Base-by-base conservation (phyloP, 768 basidiomycete genomes). In the Suillus alpinus region DNA sequence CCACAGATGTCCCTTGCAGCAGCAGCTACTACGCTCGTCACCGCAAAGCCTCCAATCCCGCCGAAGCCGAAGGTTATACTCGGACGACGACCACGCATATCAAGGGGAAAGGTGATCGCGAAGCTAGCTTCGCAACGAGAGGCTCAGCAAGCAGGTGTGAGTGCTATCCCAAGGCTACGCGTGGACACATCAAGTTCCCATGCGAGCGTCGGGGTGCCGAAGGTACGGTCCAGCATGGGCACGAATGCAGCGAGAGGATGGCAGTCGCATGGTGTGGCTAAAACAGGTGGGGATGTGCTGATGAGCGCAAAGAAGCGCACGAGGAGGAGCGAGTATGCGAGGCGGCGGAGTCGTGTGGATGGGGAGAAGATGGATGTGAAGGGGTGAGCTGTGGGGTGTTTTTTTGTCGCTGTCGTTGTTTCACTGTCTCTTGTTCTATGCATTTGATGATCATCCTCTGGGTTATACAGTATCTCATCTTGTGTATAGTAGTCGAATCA, bases 81-180 rank as follows among this genome's bases (percentile, higher is more conserved):
- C 31, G 78, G 81, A 9, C 83, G 88, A 59, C 87, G 85, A 69
- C 91, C 91, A 4, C 83, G 90, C 8, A 90, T 93, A 63, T 93
- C 91, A 46, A 83, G 92, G 41, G 90, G 89, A 31, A 88, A 86
- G 62, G 89, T 93, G 43, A 91, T 92, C 49, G 88, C 91, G 0
- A 84, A 81, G 65, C 76, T 92, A 39, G 88, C 87, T 1, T 88
- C 88, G 14, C 88, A 92, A 71, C 84, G 91, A 6, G 83, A 81
- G 14, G 71, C 70, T 10, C 73, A 68, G 60, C 65, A 74, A 7
- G 55, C 71, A 31, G 60, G 70, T 51, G 69, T 68, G 9, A 67
- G 64, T 9, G 59, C 61, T 16, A 26, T 39, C 1, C 43, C 49
- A 9, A 65, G 58, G 46, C 62, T 37, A 44, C 63, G 57, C 9